Evolutionary conservation across 768 basidiomycete species (phyloP), one percentile per base, ranked within the genome.

Genomic region (Suillus luteus): DNA sequence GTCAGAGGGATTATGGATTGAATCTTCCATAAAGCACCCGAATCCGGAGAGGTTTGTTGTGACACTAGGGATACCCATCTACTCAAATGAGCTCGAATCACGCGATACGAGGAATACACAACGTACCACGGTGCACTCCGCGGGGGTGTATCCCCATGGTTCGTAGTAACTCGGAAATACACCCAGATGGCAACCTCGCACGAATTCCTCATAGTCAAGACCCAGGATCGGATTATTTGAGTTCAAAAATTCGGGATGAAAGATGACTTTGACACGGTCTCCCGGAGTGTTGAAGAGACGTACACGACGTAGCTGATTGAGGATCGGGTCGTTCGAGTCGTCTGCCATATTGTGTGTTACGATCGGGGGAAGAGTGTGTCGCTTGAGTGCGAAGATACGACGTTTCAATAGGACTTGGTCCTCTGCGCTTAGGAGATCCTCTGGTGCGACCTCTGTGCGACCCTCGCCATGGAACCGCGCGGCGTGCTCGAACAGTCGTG

Each of bases 281-380:
- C 81, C 69, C n/a, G 83, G 76, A 24, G 85, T 78, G 77, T 99
- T 99, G 86, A 99, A 99, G 44, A 99, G 81, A 73, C 93, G 89
- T 37, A 98, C 95, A 31, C 93, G 86, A 19, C 97, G 88, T 66
- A 99, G 91, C 73, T 99, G 96, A 78, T 90, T 97, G 55, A 99
- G 78, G 67, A 99, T 93, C 7, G 97, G 97, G 72, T 99, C 97
- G 69, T 78, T 89, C 38, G 85, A 79, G 73, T 99, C 96, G 73
- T 99, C 96, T 27, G 84, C 86, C 97, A 99, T 99, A 79, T 99
- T 99, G 80, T 99, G 97, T 17, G 97, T 99, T n/a, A 90, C 91
- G 49, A 99, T 85, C 1, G 97, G 93, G 0, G 97, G 97, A n/a
- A 95, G 86, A 12, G 92, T 88, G 79, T 93, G 93, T 66, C 97